Base-by-base conservation (phyloP, 2,329 filamentous ascomycete species). In the Aureobasidium sp. region DNA sequence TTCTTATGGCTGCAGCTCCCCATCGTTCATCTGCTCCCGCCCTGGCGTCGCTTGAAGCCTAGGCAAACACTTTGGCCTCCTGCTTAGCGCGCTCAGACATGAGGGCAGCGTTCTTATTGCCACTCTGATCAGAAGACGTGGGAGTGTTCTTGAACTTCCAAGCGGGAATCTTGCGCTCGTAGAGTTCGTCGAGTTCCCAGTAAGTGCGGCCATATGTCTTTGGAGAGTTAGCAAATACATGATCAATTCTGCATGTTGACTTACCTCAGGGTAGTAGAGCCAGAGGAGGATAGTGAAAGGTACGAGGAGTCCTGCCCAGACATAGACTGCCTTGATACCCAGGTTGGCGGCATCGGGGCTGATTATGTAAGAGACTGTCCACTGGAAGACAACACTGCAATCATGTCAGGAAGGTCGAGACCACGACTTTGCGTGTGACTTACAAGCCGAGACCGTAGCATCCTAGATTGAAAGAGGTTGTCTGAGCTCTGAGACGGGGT, bases 161-260 rank as follows among this genome's bases (percentile, higher is more conserved):
- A 15, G 65, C 64, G 29, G 65, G 64, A 39, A 66, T 60, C 29
- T 62, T 64, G 41, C 64, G 62, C 59, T 65, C 58, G 48, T 65
- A 66, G 3, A 66, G 59, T 55, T 65, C 64, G 37, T 65, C 65
- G n/a, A 65, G 36, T 36, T 66, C 65, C 64, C 64, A 63, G 58
- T 66, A 65, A 9, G 64, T 65, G 27, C 64, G 62, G 11, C 64
- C 65, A 53, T 63, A 62, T n/a, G 53, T 62, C 57, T 57, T 29
- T 25, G 13, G 8, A 1, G 5, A 37, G 9, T 63, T 41, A 65
- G 63, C 47, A 39, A 37, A 4, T 25, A 7, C 49, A 52, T 21
- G 44, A 34, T 25, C 16, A 42, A 37, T 7, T 9, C 2, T 21
- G 5, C 1, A 15, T 15, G 8, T 11, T 5, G n/a, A 34, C 63